phyloP scores from a whole-genome alignment of 2,329 filamentous ascomycete genomes.

The Trichophaea hybrida region DNA sequence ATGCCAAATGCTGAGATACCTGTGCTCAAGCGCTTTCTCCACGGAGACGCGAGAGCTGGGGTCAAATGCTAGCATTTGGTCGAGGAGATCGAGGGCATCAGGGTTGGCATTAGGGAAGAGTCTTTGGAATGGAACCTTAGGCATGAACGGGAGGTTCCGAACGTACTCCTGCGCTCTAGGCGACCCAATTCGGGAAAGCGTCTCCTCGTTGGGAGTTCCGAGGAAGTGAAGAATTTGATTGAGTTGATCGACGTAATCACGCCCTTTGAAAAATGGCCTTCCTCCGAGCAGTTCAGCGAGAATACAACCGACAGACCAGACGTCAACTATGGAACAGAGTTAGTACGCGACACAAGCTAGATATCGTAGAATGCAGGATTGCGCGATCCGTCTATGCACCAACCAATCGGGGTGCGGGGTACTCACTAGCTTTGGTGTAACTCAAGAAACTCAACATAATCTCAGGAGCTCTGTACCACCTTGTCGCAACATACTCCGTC shows the following conservation, averaged over 20 bases:
- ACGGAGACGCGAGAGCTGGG: slow-evolving; percentile 85
- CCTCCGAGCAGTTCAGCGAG: slow-evolving; percentile 90
- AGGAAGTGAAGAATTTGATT: slow-evolving; percentile 99
- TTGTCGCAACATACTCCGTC: slow-evolving; percentile 97
- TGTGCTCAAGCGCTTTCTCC: slow-evolving; percentile 88
- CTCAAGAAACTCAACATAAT: slow-evolving; percentile 99
- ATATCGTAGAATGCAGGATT: not conserved
- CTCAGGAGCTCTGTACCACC: slow-evolving; percentile 97
- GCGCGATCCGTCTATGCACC: not conserved
- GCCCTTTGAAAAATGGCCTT: slow-evolving; percentile 96
- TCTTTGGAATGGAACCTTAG: slow-evolving; percentile 74
- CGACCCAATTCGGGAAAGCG: slow-evolving; percentile 81
- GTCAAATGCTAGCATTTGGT: slow-evolving; percentile 96
- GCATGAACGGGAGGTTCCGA: slow-evolving; percentile 86
- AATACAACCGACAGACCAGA: slow-evolving; percentile 98
- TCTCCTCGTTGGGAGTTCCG: slow-evolving; percentile 91
- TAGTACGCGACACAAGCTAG: not conserved
- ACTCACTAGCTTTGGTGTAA: slow-evolving; percentile 99
- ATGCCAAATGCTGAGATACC: slow-evolving; percentile 96
- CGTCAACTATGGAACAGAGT: slow-evolving; percentile 53
- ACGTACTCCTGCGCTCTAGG: slow-evolving; percentile 96
- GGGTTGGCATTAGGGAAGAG: slow-evolving; percentile 93
- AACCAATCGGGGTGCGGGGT: not conserved
- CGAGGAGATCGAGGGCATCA: slow-evolving; percentile 84
- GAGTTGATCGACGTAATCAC: slow-evolving; percentile 97